Base-by-base conservation (phyloP, 441 rosid species). In the Raphanus hybrid region DNA sequence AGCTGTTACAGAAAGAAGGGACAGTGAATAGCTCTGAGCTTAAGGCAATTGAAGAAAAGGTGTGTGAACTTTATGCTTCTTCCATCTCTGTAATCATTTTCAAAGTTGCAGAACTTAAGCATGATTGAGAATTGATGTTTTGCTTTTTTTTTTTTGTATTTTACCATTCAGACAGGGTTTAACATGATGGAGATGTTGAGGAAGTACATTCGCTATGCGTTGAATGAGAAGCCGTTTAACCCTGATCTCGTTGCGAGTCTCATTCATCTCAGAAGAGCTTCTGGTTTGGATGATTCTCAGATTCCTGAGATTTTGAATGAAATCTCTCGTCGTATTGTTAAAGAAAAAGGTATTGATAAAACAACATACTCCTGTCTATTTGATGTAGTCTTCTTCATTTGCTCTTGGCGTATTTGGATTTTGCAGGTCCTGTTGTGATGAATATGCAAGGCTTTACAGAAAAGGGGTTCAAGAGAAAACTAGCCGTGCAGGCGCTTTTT, bases 211-310 rank as follows among this genome's bases (percentile, higher is more conserved):
- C 34, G 34, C 5, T 34, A 90, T 78, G 90, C 90, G 0, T 77
- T 96, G 94, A 93, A 96, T 77, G 99, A 96, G 88, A 96, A 89
- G 64, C 97, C 97, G 14, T 95, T 93, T 77, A 89, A 84, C 69
- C 91, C 97, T 0, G 90, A 91, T 15, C 82, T 89, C 76, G 88
- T 93, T 78, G 75, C 82, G 69, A 64, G 62, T 84, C 86, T 91
- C 66, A 89, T 95, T 81, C 87, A 82, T 73, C 87, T 95, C 32
- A 87, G 96, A 76, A 85, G 81, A 82, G 93, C 93, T 75, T 88
- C 95, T 76, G 79, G 82, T 89, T 79, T 95, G 82, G 86, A 86
- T 62, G 94, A 89, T 71, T 77, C 91, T 64, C 90, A 83, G 70
- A 88, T 87, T 83, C 91, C 95, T 75, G 91, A 87, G 76, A 82